Conservation (phyloP, 2,329 filamentous ascomycete species). For the Diplodia mutila region DNA sequence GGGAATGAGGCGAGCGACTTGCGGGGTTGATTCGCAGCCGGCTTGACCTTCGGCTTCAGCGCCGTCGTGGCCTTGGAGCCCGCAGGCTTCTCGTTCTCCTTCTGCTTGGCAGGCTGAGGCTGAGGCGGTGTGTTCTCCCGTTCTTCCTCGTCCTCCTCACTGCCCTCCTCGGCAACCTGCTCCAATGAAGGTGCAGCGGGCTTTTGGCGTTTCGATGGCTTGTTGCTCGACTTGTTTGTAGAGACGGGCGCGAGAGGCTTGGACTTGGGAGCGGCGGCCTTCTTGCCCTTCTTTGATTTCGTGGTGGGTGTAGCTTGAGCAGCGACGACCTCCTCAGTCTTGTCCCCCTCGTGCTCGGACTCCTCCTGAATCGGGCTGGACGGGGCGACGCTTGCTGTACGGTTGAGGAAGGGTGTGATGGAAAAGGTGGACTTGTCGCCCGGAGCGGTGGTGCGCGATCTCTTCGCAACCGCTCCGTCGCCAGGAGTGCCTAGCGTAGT, state of each 20-base stretch:
- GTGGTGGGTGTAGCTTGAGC: slow-evolving; percentile 38
- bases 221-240: slow-evolving; percentile 50
- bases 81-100: slow-evolving; percentile 34
- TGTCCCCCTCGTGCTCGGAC: slow-evolving; percentile 33
- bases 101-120: slow-evolving; percentile 34
- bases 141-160: slow-evolving; percentile 43
- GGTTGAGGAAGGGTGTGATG: slow-evolving; percentile 90
- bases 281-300: slow-evolving; percentile 35
- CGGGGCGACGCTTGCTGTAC: slow-evolving; percentile 63
- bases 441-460: slow-evolving; percentile 59
- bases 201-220: slow-evolving; percentile 44
- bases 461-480: slow-evolving; percentile 51
- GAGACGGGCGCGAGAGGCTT: slow-evolving; percentile 51
- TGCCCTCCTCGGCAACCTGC: slow-evolving; percentile 49
- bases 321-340: slow-evolving; percentile 35
- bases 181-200: slow-evolving; percentile 44
- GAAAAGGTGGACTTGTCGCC: slow-evolving; percentile 93
- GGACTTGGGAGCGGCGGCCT: slow-evolving; percentile 38
- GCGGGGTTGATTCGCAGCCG: slow-evolving; percentile 38
- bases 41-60: slow-evolving; percentile 41
- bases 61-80: slow-evolving; percentile 27
- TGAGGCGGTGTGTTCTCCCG: slow-evolving; percentile 41
- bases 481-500: slow-evolving; percentile 55
- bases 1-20: slow-evolving; percentile 55
- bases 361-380: slow-evolving; percentile 45